phyloP scores from a whole-genome alignment of 2,329 filamentous ascomycete species.

The Chaetomium sp. region DNA sequence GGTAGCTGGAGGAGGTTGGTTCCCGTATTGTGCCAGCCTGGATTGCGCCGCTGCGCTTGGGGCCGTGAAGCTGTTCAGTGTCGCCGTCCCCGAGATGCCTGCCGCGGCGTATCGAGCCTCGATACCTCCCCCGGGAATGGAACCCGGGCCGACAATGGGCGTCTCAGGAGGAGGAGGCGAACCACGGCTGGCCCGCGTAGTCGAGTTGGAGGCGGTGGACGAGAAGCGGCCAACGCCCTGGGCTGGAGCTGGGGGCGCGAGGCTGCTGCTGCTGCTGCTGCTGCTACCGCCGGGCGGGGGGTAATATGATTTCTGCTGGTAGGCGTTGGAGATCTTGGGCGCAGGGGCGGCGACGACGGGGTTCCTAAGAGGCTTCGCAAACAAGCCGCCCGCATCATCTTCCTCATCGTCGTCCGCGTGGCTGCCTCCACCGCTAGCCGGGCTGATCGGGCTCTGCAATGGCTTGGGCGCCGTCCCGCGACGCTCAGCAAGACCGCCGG shows the following conservation, averaged over 20 bases:
- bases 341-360: slow-evolving; percentile 26
- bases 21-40: slow-evolving; percentile 70
- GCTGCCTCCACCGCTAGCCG: slow-evolving; percentile 26
- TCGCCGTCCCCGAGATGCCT: slow-evolving; percentile 80
- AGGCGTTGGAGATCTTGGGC: slow-evolving; percentile 38
- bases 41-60: slow-evolving; percentile 77
- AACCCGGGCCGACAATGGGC: slow-evolving; percentile 66
- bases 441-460: slow-evolving; percentile 73
- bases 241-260: slow-evolving; percentile 14
- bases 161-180: slow-evolving; percentile 95
- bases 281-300: slow-evolving; percentile 44
- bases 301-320: slow-evolving; percentile 54
- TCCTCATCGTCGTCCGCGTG: slow-evolving; percentile 30
- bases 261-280: slow-evolving; percentile 10
- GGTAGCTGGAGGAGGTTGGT: slow-evolving; percentile 37
- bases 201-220: slow-evolving; percentile 88
- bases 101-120: slow-evolving; percentile 87
- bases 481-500: slow-evolving; percentile 65
- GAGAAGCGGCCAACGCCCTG: slow-evolving; percentile 53
- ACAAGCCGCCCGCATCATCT: slow-evolving; percentile 74
- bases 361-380: slow-evolving; percentile 57
- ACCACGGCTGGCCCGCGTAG: slow-evolving; percentile 82
- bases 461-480: slow-evolving; percentile 76
- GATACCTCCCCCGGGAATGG: slow-evolving; percentile 70
- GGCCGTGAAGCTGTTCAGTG: slow-evolving; percentile 63